Evolutionary conservation across 2,329 filamentous ascomycete species (phyloP).

Genomic region (Fusarium buxicola): DNA sequence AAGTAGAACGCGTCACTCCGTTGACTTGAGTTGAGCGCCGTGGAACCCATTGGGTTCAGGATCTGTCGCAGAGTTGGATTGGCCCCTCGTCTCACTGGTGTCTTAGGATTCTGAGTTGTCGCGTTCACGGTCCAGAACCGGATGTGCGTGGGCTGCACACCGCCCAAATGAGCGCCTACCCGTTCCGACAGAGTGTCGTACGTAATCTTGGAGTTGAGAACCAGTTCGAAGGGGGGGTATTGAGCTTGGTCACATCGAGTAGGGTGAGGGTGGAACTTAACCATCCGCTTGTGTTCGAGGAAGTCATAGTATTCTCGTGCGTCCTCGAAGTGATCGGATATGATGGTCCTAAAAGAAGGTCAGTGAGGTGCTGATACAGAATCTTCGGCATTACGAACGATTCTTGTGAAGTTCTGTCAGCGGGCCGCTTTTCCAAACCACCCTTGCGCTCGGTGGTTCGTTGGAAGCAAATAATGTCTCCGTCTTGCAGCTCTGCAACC

Average conservation of each 20-base stretch:
- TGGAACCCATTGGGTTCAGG: conserved; percentile 75
- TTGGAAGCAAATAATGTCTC: conserved; percentile 97
- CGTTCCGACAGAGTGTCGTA: conserved; percentile 90
- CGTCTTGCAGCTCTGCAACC: conserved; percentile 94
- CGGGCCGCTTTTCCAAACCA: conserved; percentile 43
- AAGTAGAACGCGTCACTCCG: conserved; percentile 86
- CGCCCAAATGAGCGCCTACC: conserved; percentile 80
- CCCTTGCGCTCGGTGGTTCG: conserved; percentile 65
- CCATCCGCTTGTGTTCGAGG: conserved; percentile 82
- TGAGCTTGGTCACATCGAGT: conserved; percentile 65
- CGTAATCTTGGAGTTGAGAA: conserved; percentile 86
- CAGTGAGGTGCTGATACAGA: conserved; percentile 9
- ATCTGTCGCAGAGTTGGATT: conserved; percentile 82
- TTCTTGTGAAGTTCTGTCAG: conserved; percentile 49
- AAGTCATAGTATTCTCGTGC: conserved; percentile 94
- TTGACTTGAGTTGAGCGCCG: conserved; percentile 77
- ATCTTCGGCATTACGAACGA: conserved; percentile 41
- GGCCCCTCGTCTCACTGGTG: conserved; percentile 77
- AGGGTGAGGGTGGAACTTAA: conserved; percentile 80
- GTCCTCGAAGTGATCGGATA: conserved; percentile 71
- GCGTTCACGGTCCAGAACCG: conserved; percentile 90
- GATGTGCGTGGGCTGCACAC: conserved; percentile 87
- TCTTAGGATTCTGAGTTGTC: conserved; percentile 80
- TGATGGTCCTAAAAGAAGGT: conserved; percentile 33
- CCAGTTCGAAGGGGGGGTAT: conserved; percentile 77